Conservation (phyloP, 345 rosid species). For the Linum tenue region DNA sequence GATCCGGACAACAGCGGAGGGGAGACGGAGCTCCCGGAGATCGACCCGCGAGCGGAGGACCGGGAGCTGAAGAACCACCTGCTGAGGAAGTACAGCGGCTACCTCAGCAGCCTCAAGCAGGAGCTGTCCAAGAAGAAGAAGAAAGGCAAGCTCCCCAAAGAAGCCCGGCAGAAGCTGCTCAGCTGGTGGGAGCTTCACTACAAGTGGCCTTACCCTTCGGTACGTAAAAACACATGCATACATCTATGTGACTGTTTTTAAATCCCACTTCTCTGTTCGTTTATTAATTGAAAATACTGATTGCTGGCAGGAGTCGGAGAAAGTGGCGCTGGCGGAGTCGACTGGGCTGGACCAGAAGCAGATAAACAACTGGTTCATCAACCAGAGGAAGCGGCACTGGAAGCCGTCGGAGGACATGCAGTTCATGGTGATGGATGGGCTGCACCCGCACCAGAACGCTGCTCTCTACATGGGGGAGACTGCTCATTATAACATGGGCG, state of each 20-base stretch:
- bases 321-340: conserved; percentile 89
- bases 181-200: conserved; percentile 99
- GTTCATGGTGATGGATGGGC: conserved; percentile 98
- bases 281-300: neutral
- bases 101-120: conserved; percentile 88
- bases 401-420: conserved; percentile 99
- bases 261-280: no score
- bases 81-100: conserved; percentile 86
- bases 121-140: conserved; percentile 97
- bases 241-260: no score
- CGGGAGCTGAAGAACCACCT: conserved; percentile 88
- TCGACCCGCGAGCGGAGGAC: conserved; percentile 91
- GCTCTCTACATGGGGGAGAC: conserved; percentile 56
- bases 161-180: conserved; percentile 95
- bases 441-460: conserved; percentile 60
- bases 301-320: conserved; percentile 69
- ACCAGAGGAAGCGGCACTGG: conserved; percentile 98
- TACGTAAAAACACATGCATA: conserved; percentile 16
- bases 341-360: conserved; percentile 98
- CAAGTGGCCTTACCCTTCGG: conserved; percentile 99
- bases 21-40: conserved; percentile 71
- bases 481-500: conserved; percentile 63
- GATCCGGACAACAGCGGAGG: conserved; percentile 77
- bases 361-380: conserved; percentile 97
- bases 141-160: conserved; percentile 98